Evolutionary conservation across 805 yeast species (phyloP).

Genomic region (Kodamaea neixiangensis): DNA sequence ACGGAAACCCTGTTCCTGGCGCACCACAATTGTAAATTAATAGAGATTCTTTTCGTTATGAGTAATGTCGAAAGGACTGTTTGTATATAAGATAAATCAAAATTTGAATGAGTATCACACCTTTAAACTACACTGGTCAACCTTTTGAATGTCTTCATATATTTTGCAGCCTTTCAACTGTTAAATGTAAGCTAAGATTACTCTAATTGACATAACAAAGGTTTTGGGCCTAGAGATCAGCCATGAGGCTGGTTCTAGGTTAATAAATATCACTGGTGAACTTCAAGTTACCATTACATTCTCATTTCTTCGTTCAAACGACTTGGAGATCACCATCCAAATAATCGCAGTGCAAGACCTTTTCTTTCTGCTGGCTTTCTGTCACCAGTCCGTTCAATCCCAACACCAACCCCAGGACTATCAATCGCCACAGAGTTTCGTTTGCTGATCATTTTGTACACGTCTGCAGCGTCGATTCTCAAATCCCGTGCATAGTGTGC

Average conservation of each 20-base stretch:
- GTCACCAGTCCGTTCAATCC: not conserved
- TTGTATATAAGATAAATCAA: constrained; percentile 10
- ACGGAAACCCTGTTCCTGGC: constrained; percentile 84
- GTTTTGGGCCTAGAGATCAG: not conserved
- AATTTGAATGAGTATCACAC: constrained; percentile 2
- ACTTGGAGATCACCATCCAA: constrained; percentile 36
- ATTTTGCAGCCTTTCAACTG: not conserved
- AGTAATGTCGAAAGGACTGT: constrained; percentile 3
- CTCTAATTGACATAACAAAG: not conserved
- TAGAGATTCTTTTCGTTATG: not conserved
- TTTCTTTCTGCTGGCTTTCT: constrained; percentile 5
- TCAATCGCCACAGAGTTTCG: not conserved
- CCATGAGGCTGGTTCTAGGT: not conserved
- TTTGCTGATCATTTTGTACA: constrained; percentile 20
- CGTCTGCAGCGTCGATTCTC: constrained; percentile 21
- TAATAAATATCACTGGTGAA: not conserved
- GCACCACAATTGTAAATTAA: constrained; percentile 55
- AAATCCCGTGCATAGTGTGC: constrained; percentile 3
- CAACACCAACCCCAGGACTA: not conserved
- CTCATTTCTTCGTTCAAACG: not conserved
- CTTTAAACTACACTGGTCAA: too few relatives aligned
- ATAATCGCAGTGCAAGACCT: constrained; percentile 31
- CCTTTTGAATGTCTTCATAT: not conserved
- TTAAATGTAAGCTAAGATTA: not conserved
- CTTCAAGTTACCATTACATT: not conserved